Evolutionary conservation across 2,329 filamentous ascomycete genomes (phyloP).

Genomic region (Neonectria magnoliae): DNA sequence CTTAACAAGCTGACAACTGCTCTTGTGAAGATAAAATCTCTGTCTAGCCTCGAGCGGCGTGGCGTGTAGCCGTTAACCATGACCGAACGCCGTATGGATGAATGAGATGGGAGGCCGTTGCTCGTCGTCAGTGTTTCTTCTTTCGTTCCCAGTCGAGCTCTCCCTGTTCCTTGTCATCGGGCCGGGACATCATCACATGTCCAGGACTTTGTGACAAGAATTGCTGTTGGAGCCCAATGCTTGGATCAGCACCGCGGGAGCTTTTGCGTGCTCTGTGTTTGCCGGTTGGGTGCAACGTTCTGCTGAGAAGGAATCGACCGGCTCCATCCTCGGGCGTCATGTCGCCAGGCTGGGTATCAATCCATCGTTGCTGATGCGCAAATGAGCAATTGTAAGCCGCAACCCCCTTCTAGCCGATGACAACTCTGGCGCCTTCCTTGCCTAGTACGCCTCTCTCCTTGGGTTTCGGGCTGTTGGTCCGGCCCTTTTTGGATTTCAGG

Average conservation of each 20-base stretch:
- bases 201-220: conserved; percentile 14
- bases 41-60: conserved; percentile 30
- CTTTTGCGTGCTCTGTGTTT: conserved; percentile 15
- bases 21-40: conserved; percentile 25
- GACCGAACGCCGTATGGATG: conserved; percentile 35
- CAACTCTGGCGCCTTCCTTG: conserved; percentile 90
- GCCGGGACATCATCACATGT: conserved; percentile 16
- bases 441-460: conserved; percentile 93
- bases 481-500: conserved; percentile 86
- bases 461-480: conserved; percentile 91
- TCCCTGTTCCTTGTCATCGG: conserved; percentile 16
- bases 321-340: conserved; percentile 18
- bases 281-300: conserved; percentile 13
- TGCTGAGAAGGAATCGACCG: conserved; percentile 10
- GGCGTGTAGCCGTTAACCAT: conserved; percentile 37
- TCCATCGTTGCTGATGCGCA: conserved; percentile 25
- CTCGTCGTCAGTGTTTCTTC: conserved; percentile 32
- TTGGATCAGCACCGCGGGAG: conserved; percentile 16
- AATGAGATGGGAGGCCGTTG: conserved; percentile 39
- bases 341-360: conserved; percentile 24
- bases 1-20: conserved; percentile 33
- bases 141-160: conserved; percentile 19
- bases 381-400: conserved; percentile 31
- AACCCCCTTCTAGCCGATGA: conserved; percentile 67
- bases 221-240: conserved; percentile 3